Evolutionary conservation across 257 asterid genomes (phyloP).

Genomic region (Anisodus tanguticus): DNA sequence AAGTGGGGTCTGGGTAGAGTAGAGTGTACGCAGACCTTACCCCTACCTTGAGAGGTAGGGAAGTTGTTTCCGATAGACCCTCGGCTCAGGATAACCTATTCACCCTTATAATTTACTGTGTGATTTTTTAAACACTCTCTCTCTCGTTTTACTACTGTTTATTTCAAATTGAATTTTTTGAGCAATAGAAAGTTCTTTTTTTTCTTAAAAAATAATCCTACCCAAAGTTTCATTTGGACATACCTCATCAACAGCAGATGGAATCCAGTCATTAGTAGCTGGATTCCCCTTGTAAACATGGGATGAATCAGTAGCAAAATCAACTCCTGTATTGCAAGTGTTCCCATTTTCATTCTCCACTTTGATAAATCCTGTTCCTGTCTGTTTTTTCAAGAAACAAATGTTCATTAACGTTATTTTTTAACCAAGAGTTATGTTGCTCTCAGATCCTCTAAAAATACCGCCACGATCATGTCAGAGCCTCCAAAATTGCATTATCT

Average conservation of each 20-base stretch:
- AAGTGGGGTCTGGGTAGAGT: too few relatives aligned
- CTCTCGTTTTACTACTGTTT: background rate
- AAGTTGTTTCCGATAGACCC: too few relatives aligned
- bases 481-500: background rate
- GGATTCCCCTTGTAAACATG: constrained; percentile 75
- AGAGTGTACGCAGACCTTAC: too few relatives aligned
- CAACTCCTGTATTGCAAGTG: constrained; percentile 53
- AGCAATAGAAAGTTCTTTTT: too few relatives aligned
- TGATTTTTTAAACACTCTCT: background rate
- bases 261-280: constrained; percentile 98
- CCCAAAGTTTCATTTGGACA: background rate
- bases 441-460: background rate
- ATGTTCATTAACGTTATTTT: background rate
- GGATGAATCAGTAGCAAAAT: constrained; percentile 56
- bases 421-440: constrained; percentile 13
- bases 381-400: constrained; percentile 44
- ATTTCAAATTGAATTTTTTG: too few relatives aligned
- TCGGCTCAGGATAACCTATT: too few relatives aligned
- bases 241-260: constrained; percentile 56
- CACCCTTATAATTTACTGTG: background rate
- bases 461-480: background rate
- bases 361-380: constrained; percentile 89
- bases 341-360: constrained; percentile 47
- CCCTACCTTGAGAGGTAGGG: too few relatives aligned
- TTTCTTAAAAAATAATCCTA: background rate